Conservation (phyloP, 805 yeast species). For the Cyberlindnera meyerae region DNA sequence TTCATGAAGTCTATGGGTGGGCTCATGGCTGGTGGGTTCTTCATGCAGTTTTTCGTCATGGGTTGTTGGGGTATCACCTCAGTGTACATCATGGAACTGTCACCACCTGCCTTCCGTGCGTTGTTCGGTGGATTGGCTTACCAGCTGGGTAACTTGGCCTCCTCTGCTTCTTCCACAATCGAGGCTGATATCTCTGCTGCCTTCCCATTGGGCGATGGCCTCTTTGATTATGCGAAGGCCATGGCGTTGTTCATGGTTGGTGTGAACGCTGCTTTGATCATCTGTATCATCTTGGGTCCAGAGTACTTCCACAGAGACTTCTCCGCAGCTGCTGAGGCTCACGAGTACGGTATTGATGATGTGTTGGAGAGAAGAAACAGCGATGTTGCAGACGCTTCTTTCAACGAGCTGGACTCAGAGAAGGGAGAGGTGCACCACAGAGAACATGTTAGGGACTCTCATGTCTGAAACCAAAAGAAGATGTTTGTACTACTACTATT, state of each 20-base stretch:
- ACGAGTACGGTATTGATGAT: conserved; percentile 8
- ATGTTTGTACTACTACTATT: too few relatives aligned
- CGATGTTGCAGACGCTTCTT: neutral
- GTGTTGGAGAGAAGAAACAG: neutral
- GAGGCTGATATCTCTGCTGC: conserved; percentile 39
- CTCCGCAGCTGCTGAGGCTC: conserved; percentile 19
- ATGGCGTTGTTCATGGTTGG: conserved; percentile 68
- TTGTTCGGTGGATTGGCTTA: conserved; percentile 58
- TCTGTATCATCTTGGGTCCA: conserved; percentile 52
- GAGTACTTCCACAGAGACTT: conserved; percentile 42
- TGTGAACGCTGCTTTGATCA: conserved; percentile 48
- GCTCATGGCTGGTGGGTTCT: conserved; percentile 57
- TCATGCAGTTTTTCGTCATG: conserved; percentile 60
- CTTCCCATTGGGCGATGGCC: conserved; percentile 25
- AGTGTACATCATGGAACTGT: conserved; percentile 58
- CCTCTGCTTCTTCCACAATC: conserved; percentile 58
- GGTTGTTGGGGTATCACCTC: conserved; percentile 77
- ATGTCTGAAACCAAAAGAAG: too few relatives aligned
- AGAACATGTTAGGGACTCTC: conserved; percentile 1
- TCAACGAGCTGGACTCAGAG: conserved; percentile 4
- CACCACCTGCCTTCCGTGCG: conserved; percentile 60
- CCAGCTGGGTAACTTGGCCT: conserved; percentile 24
- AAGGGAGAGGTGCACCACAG: conserved; percentile 8
- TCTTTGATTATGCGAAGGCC: conserved; percentile 60
- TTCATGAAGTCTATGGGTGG: conserved; percentile 30